A percentile compares a stretch with the other conserved stretches of the same genome.
Evolutionary conservation across 257 asterid genomes (phyloP).

Genomic region (Primulina huaijiensis): DNA sequence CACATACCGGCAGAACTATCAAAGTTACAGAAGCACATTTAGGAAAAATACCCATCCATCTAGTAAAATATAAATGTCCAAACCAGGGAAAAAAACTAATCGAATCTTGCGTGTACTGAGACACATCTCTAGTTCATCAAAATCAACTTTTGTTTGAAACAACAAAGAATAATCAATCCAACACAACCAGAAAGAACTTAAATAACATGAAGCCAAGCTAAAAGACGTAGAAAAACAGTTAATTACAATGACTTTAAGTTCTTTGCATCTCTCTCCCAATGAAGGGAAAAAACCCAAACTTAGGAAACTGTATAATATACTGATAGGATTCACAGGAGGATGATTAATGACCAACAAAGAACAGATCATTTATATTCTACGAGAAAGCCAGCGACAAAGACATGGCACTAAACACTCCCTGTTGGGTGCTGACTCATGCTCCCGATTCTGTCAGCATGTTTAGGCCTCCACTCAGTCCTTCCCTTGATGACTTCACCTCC

Average conservation of each 20-base stretch:
- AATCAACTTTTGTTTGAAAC: neutral
- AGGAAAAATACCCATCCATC: neutral
- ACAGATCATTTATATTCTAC: too few relatives aligned
- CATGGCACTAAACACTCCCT: slow-evolving; percentile 36
- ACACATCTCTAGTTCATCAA: neutral
- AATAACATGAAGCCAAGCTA: neutral
- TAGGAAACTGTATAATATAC: neutral
- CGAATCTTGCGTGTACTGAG: neutral
- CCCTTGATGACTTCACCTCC: slow-evolving; percentile 93
- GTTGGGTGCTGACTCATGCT: slow-evolving; percentile 46
- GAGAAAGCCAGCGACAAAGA: slow-evolving; percentile 13
- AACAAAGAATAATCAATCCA: neutral
- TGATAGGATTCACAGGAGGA: neutral
- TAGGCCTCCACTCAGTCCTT: slow-evolving; percentile 89
- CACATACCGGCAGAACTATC: neutral
- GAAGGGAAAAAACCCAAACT: neutral
- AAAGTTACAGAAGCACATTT: neutral
- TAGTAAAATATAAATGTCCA: neutral
- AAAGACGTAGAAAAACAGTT: neutral
- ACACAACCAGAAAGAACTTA: neutral
- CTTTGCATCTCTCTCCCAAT: neutral
- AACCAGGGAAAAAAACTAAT: neutral
- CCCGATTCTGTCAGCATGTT: slow-evolving; percentile 38
- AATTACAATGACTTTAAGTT: neutral
- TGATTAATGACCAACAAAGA: neutral